phyloP scores from a whole-genome alignment of 1,139 yeast species.

The Yamadazyma membranifaciens region DNA sequence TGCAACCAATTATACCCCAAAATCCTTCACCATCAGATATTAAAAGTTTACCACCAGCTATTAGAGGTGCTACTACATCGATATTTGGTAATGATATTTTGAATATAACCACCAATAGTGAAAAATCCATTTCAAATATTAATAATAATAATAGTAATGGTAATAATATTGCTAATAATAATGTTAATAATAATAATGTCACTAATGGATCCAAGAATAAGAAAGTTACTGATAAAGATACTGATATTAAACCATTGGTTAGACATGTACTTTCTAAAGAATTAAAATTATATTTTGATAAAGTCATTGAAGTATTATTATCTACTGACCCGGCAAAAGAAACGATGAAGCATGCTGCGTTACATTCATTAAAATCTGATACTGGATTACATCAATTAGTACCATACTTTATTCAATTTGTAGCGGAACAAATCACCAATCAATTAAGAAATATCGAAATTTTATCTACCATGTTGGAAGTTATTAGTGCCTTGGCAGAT shows the following conservation, averaged over 20 bases:
- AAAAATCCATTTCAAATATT: conserved; percentile 10
- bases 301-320: conserved; percentile 76
- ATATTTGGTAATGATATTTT: conserved; percentile 43
- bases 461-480: conserved; percentile 86
- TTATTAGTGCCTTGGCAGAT: conserved; percentile 78
- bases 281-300: conserved; percentile 88
- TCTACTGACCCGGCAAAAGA: conserved; percentile 60
- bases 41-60: conserved; percentile 60
- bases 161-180: conserved; percentile 38
- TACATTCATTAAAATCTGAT: conserved; percentile 76
- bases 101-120: conserved; percentile 21
- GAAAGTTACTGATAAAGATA: conserved; percentile 49
- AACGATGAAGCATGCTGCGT: conserved; percentile 69
- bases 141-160: conserved; percentile 12
- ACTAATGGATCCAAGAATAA: conserved; percentile 22
- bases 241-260: conserved; percentile 90
- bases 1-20: conserved; percentile 96
- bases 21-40: conserved; percentile 85
- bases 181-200: conserved; percentile 66
- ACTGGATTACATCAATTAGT: conserved; percentile 96
- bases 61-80: conserved; percentile 67
- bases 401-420: conserved; percentile 94
- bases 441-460: conserved; percentile 73
- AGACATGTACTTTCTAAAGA: conserved; percentile 95
- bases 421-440: conserved; percentile 92